Base-by-base conservation (phyloP, 108 stramenopile species). In the Ochromonas danica region DNA sequence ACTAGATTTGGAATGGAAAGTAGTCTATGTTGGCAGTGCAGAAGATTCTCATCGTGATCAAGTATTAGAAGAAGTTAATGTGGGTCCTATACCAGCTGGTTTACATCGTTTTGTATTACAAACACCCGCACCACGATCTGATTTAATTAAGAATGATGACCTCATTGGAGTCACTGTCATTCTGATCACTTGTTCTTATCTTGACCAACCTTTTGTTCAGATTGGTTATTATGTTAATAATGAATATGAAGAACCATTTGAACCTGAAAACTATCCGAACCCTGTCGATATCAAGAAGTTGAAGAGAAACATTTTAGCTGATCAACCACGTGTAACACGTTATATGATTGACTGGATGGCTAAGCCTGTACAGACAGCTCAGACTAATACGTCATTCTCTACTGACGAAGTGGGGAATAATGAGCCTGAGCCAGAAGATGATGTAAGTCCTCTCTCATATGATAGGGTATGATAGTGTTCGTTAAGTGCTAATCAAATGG, bases 191-290 rank as follows among this genome's bases (percentile, higher is more conserved):
- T 98, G 97, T 89, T 86, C 87, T 41, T 99, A 97, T 89, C 83
- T 88, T 74, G 94, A 94, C 61, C 88, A 90, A 43, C 96, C 97
- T 80, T 99, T 98, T 81, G 91, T 97, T 2, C 89, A 96, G 30
- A 92, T 99, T 2, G 99, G 99, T 22, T 99, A 98, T 88, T 99
- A 98, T 88, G 99, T 99, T 71, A 96, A 97, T 84, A 98, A 99
- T 88, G 98, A 97, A 89, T 95, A 91, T 82, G 84, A 78, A 74
- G 90, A 89, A 77, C 86, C 82, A 35, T 41, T 43, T 31, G 77
- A 61, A 38, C 71, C 40, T 36, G 60, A 28, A 27, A 25, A 72
- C 1, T 39, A 1, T 10, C 80, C 85, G 43, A 80, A 80, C 45
- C 78, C 79, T 70, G 38, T 79, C 42, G 43, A 82, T 70, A 0